A percentile compares a stretch with the other conserved stretches of the same genome.
phyloP scores from a whole-genome alignment of 2,329 filamentous ascomycete genomes.

The Thermomyces lanuginosus region DNA sequence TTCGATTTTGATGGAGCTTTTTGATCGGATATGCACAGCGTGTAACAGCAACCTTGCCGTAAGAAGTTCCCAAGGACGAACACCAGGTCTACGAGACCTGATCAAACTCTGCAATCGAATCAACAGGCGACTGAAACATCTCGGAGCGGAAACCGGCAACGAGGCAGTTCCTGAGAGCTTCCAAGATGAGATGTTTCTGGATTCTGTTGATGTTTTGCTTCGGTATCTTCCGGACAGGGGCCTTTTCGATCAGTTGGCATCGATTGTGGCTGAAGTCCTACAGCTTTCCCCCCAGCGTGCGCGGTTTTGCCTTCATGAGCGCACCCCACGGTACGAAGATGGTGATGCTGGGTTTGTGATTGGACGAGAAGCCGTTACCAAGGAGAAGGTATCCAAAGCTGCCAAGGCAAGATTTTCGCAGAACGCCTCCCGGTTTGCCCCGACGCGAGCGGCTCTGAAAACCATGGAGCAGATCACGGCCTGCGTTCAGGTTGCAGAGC shows the following conservation, averaged over 20 bases:
- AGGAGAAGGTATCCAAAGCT: conserved; percentile 35
- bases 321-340: conserved; percentile 55
- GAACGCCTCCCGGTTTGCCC: conserved; percentile 50
- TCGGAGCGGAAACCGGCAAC: conserved; percentile 46
- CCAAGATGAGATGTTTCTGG: conserved; percentile 75
- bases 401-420: conserved; percentile 28
- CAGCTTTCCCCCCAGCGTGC: conserved; percentile 69
- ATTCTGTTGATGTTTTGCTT: conserved; percentile 83
- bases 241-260: conserved; percentile 36
- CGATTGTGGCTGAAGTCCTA: conserved; percentile 68
- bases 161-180: conserved; percentile 58
- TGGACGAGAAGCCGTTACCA: conserved; percentile 47
- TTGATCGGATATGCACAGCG: conserved; percentile 27
- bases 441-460: conserved; percentile 67
- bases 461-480: conserved; percentile 78
- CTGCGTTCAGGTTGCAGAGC: conserved; percentile 69
- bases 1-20: conserved; percentile 40
- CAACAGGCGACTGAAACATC: conserved; percentile 42
- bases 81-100: conserved; percentile 58
- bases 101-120: conserved; percentile 82
- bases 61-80: conserved; percentile 32
- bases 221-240: conserved; percentile 56
- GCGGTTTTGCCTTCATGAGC: conserved; percentile 57
- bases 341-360: conserved; percentile 43
- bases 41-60: conserved; percentile 24